phyloP scores from a whole-genome alignment of 495 filamentous ascomycete genomes.

The Pseudoneurospora amorphoporcata region DNA sequence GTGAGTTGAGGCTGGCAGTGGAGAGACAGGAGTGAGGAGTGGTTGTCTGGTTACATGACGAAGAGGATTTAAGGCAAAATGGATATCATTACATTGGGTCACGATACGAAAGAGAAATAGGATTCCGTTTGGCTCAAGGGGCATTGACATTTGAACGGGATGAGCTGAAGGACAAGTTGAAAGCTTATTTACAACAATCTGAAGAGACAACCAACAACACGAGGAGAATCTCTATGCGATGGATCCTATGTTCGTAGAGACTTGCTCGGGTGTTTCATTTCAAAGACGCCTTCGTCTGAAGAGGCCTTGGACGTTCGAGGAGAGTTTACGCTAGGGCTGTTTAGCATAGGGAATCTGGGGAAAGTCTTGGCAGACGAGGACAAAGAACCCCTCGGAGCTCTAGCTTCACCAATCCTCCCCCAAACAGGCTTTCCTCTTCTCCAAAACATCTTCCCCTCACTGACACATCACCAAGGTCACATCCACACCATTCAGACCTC shows the following conservation, averaged over 20 bases:
- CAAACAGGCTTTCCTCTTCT: not conserved
- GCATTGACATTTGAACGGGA: not conserved
- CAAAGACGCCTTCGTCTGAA: not conserved
- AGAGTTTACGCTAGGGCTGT: not conserved
- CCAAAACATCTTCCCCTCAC: not conserved
- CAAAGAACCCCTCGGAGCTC: not conserved
- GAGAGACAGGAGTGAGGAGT: not conserved
- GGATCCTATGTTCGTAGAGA: not conserved
- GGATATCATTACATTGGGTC: not conserved
- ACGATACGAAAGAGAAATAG: not conserved
- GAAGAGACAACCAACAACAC: not conserved
- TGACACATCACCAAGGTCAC: not conserved
- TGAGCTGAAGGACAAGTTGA: not conserved
- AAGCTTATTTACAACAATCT: not conserved
- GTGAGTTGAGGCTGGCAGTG: slow-evolving; percentile 19
- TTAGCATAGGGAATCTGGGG: not conserved
- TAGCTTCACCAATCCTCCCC: not conserved
- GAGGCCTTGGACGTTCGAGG: not conserved
- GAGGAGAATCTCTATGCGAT: not conserved
- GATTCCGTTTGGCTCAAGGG: not conserved
- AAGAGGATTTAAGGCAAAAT: not conserved
- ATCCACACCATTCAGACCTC: not conserved
- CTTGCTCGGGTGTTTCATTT: not conserved
- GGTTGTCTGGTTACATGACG: not conserved
- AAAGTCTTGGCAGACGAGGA: not conserved